Evolutionary conservation across 2,329 filamentous ascomycete genomes (phyloP).

Genomic region (Diaporthe ilicicola): DNA sequence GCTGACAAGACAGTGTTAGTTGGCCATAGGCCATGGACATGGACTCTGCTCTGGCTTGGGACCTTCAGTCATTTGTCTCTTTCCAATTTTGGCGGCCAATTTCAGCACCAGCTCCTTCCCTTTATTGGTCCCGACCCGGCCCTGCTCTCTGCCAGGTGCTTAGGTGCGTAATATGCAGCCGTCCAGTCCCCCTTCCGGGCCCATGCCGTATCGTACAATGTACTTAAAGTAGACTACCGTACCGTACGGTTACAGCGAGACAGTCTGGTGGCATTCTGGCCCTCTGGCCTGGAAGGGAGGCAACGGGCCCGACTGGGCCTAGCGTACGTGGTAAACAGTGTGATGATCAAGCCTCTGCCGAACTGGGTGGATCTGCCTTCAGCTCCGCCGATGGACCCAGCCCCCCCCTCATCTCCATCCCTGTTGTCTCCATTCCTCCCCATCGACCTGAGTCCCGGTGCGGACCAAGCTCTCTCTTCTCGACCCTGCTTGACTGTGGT

Average conservation of each 20-base stretch:
- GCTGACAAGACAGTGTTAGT: conserved; percentile 9
- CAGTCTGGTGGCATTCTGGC: neutral
- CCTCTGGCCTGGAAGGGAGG: neutral
- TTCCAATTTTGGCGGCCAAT: conserved; percentile 18
- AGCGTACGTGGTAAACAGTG: neutral
- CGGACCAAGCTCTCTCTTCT: neutral
- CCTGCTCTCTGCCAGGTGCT: neutral
- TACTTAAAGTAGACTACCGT: neutral
- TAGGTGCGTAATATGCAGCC: neutral
- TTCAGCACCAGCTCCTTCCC: conserved; percentile 16
- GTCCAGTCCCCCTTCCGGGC: neutral
- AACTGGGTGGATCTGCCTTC: neutral
- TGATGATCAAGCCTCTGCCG: neutral
- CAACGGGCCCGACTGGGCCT: neutral
- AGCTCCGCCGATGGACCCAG: conserved; percentile 12
- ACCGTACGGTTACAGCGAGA: neutral
- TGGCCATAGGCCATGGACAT: neutral
- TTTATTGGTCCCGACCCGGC: conserved; percentile 22
- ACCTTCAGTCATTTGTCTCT: conserved; percentile 19
- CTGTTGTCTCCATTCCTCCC: conserved; percentile 11
- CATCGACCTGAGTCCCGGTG: neutral
- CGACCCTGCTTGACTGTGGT: neutral
- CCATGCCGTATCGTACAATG: neutral
- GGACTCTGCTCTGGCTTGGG: conserved; percentile 1
- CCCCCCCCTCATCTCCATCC: conserved; percentile 5